These are phyloP conservation scores for Linum lewisii DNA, from an alignment of 345 rosid species.

Conservation along the genomic window DNA sequence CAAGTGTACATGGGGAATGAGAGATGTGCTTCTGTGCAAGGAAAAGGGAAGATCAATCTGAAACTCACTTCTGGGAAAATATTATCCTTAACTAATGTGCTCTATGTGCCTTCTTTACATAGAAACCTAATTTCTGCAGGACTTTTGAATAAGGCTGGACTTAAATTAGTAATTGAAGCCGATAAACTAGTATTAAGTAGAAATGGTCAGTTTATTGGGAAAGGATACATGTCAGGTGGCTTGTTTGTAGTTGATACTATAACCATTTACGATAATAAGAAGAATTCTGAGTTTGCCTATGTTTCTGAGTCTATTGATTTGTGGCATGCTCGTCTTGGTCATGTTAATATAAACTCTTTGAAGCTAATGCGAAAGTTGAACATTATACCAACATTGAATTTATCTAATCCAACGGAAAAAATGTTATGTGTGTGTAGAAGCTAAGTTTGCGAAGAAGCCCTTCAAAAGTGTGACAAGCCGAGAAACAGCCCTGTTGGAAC, in stretches of 20 bases:
- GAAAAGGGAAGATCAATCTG: neutral
- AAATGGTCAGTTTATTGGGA: neutral
- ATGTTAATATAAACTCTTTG: neutral
- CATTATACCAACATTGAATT: too few species aligned
- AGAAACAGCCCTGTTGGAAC: neutral
- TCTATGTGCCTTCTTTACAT: neutral
- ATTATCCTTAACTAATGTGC: neutral
- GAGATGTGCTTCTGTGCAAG: neutral
- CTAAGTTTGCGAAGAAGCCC: too few species aligned
- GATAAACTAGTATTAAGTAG: neutral
- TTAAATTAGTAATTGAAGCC: neutral
- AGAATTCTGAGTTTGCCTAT: neutral
- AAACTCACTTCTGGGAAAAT: neutral
- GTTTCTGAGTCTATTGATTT: too few species aligned
- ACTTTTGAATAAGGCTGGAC: neutral
- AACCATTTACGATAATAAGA: too few species aligned
- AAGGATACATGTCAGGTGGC: neutral
- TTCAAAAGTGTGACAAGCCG: neutral
- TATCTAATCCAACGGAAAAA: too few species aligned
- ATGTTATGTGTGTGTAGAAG: too few species aligned
- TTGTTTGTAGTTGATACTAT: neutral
- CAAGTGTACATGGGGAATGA: neutral
- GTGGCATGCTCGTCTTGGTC: constrained; percentile 1
- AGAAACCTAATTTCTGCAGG: neutral
- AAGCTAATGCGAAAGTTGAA: too few species aligned